A percentile compares a stretch with the other conserved stretches of the same genome.
Evolutionary conservation across 2,329 filamentous ascomycete genomes (phyloP).

Genomic region (Leptographium galeiforme): DNA sequence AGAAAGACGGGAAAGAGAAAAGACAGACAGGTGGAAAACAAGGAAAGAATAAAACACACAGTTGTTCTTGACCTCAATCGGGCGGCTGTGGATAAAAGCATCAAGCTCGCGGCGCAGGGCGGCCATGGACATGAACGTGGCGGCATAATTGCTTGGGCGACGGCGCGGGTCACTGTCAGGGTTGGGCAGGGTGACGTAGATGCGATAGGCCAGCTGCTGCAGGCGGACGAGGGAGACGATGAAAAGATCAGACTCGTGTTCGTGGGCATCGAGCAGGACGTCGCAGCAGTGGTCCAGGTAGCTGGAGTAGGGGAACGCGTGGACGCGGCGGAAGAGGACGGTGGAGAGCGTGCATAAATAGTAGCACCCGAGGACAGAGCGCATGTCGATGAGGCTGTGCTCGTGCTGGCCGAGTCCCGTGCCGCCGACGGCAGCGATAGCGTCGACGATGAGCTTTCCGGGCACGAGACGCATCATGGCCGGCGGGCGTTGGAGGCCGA

Average conservation of each 20-base stretch:
- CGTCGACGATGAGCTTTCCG: conserved; percentile 20
- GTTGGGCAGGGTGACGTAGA: conserved; percentile 15
- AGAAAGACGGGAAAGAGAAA: too few species aligned
- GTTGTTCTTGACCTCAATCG: conserved; percentile 11
- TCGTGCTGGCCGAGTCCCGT: conserved; percentile 5
- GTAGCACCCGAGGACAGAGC: conserved; percentile 26
- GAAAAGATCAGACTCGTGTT: conserved; percentile 19
- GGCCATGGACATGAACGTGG: conserved; percentile 21
- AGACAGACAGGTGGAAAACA: not conserved
- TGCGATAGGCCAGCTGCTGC: conserved; percentile 20
- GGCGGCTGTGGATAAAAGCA: conserved; percentile 6
- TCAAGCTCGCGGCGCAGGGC: conserved; percentile 21
- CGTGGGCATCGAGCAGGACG: conserved; percentile 14
- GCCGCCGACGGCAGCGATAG: conserved; percentile 12
- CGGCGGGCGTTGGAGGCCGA: conserved; percentile 21
- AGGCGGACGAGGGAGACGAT: conserved; percentile 21
- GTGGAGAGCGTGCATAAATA: conserved; percentile 18
- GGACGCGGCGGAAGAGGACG: conserved; percentile 19
- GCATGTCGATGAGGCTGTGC: conserved; percentile 24
- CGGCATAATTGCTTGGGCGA: conserved; percentile 12
- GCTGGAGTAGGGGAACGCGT: conserved; percentile 17
- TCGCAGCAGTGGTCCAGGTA: conserved; percentile 23
- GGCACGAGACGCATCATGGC: conserved; percentile 13
- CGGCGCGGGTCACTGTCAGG: conserved; percentile 9
- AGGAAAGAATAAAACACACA: not conserved